These are phyloP conservation scores for Senna tora DNA, from an alignment of 306 rosid species.

Conservation along the genomic window DNA sequence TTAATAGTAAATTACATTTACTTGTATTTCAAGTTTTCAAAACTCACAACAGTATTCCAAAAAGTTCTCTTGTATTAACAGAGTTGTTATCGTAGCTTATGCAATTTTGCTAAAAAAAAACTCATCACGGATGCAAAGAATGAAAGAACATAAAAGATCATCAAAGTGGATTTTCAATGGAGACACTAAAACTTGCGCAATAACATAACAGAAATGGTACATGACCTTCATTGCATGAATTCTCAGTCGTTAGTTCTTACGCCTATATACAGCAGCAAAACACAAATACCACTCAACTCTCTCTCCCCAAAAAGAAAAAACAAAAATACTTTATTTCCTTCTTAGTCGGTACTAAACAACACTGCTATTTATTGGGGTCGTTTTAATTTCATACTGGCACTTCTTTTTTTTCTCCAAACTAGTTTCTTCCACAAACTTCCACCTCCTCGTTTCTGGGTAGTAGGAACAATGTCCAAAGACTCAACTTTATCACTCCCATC, in stretches of 20 bases:
- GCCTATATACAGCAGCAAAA: conserved; percentile 33
- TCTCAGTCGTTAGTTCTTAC: conserved; percentile 26
- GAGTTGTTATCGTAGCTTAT: too few relatives aligned
- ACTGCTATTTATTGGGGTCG: conserved; percentile 25
- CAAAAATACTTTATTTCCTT: conserved; percentile 6
- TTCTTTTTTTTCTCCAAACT: conserved; percentile 78
- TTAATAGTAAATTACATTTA: too few relatives aligned
- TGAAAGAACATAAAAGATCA: too few relatives aligned
- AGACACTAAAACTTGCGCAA: too few relatives aligned
- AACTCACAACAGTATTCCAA: too few relatives aligned
- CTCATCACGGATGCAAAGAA: too few relatives aligned
- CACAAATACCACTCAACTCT: conserved; percentile 33
- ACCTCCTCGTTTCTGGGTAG: conserved; percentile 52
- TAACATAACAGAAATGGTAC: conserved; percentile 3
- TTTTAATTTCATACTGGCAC: conserved; percentile 48
- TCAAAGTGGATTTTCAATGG: too few relatives aligned
- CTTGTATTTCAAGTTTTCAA: too few relatives aligned
- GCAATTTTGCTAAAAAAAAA: too few relatives aligned
- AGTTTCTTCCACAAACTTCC: conserved; percentile 72
- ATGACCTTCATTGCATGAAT: conserved; percentile 24
- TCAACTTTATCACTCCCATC: conserved; percentile 41
- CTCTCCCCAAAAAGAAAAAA: conserved; percentile 12
- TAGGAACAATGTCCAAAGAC: conserved; percentile 65
- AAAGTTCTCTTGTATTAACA: too few relatives aligned
- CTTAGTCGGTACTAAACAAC: conserved; percentile 34